These are phyloP conservation scores for Teratosphaeria viscida DNA, from an alignment of 2,329 filamentous ascomycete species.

Conservation along the genomic window DNA sequence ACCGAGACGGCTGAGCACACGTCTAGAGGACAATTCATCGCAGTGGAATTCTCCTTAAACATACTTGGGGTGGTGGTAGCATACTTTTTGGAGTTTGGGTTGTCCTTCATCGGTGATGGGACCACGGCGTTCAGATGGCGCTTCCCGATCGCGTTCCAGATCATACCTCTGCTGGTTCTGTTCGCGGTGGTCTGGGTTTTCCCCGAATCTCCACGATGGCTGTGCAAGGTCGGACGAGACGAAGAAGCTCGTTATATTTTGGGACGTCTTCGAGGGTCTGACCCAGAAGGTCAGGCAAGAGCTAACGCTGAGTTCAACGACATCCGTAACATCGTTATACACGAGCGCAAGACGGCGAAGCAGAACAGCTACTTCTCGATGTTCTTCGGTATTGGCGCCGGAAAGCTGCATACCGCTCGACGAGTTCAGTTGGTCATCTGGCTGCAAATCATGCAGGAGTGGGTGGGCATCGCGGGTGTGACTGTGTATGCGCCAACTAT, in stretches of 20 bases:
- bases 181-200: conserved; percentile 53
- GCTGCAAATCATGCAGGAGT: conserved; percentile 32
- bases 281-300: conserved; percentile 24
- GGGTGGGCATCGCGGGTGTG: conserved; percentile 19
- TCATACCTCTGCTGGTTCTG: conserved; percentile 50
- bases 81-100: conserved; percentile 30
- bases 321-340: conserved; percentile 51
- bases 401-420: conserved; percentile 25
- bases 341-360: conserved; percentile 39
- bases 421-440: conserved; percentile 30
- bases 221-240: conserved; percentile 54
- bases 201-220: conserved; percentile 56
- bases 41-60: conserved; percentile 63
- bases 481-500: conserved; percentile 29
- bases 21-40: conserved; percentile 51
- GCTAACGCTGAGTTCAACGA: conserved; percentile 58
- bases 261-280: conserved; percentile 48
- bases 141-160: conserved; percentile 62
- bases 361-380: conserved; percentile 23
- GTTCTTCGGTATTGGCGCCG: conserved; percentile 22
- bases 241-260: conserved; percentile 60
- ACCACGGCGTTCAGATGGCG: conserved; percentile 35
- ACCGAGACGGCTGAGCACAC: conserved; percentile 60
- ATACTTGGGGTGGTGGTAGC: conserved; percentile 52
- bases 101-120: conserved; percentile 13